These are phyloP conservation scores for Pelargonium hybrid DNA, from an alignment of 441 rosid genomes.

Conservation along the genomic window DNA sequence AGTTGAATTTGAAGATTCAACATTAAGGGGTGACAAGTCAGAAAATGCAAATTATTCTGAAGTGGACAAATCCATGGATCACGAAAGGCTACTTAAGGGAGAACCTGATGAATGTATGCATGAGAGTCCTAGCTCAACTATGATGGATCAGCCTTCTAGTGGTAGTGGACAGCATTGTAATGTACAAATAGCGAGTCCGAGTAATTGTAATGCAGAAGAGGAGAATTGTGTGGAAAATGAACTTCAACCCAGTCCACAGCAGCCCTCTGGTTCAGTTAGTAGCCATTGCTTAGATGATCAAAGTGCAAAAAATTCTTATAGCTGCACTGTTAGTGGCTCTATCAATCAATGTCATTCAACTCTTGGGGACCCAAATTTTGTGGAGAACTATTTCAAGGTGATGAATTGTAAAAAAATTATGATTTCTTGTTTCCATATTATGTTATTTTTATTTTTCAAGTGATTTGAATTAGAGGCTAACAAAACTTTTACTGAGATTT, in stretches of 20 bases:
- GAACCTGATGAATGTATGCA: conserved; percentile 24
- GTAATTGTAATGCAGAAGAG: conserved; percentile 25
- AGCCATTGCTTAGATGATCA: conserved; percentile 24
- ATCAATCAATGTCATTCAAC: conserved; percentile 50
- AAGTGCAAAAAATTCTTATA: conserved; percentile 23
- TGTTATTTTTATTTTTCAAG: background rate
- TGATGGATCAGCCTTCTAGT: conserved; percentile 25
- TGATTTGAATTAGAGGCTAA: background rate
- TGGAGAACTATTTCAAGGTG: conserved; percentile 92
- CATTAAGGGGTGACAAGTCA: conserved; percentile 29
- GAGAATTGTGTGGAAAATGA: conserved; percentile 25
- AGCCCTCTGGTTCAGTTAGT: conserved; percentile 29
- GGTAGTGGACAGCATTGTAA: conserved; percentile 27
- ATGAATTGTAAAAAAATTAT: conserved; percentile 6
- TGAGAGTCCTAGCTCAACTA: conserved; percentile 19
- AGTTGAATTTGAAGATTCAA: conserved; percentile 27
- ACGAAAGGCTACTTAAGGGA: conserved; percentile 20
- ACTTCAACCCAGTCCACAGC: conserved; percentile 22
- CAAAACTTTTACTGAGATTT: background rate
- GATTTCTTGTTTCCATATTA: background rate
- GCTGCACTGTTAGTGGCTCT: conserved; percentile 28
- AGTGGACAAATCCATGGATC: conserved; percentile 24
- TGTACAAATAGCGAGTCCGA: conserved; percentile 23
- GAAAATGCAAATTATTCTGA: conserved; percentile 28
- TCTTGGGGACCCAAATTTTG: conserved; percentile 75